Percentiles rank a stretch among this genome's conserved stretches.
Conservation (phyloP, 768 basidiomycete genomes). For the Mycena vitilis region DNA sequence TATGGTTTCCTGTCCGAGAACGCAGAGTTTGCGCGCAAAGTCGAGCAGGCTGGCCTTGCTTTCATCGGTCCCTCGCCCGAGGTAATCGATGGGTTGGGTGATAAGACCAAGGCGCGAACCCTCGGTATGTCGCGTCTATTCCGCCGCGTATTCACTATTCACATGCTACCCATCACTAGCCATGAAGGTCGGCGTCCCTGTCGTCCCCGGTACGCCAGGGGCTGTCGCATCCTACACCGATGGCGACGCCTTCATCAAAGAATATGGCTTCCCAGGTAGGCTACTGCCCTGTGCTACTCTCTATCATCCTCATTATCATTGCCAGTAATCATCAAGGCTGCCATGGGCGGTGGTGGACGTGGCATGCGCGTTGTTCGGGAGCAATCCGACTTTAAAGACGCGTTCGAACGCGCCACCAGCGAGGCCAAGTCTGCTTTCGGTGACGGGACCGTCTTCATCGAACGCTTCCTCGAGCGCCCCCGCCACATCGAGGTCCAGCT, state of each 20-base stretch:
- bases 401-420: conserved; percentile 92
- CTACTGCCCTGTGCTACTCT: conserved; percentile 16
- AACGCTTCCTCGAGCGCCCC: conserved; percentile 95
- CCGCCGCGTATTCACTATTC: conserved; percentile 19
- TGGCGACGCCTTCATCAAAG: conserved; percentile 90
- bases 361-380: conserved; percentile 99
- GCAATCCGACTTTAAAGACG: conserved; percentile 88
- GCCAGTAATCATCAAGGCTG: conserved; percentile 97
- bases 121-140: conserved; percentile 64
- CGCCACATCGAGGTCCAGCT: conserved; percentile 98
- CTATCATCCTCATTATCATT: conserved; percentile 2
- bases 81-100: conserved; percentile 96
- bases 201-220: conserved; percentile 98
- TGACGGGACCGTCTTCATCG: conserved; percentile 98
- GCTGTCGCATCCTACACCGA: conserved; percentile 84
- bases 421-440: conserved; percentile 98
- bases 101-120: conserved; percentile 97
- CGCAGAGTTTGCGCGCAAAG: conserved; percentile 95
- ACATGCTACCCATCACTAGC: conserved; percentile 56
- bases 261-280: conserved; percentile 93
- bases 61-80: conserved; percentile 97
- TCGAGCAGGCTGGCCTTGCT: conserved; percentile 96
- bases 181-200: conserved; percentile 91
- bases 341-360: conserved; percentile 98
- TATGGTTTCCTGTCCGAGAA: conserved; percentile 99